phyloP scores from a whole-genome alignment of 192 early-diverging fungal species.

The Coemansia sp. region DNA sequence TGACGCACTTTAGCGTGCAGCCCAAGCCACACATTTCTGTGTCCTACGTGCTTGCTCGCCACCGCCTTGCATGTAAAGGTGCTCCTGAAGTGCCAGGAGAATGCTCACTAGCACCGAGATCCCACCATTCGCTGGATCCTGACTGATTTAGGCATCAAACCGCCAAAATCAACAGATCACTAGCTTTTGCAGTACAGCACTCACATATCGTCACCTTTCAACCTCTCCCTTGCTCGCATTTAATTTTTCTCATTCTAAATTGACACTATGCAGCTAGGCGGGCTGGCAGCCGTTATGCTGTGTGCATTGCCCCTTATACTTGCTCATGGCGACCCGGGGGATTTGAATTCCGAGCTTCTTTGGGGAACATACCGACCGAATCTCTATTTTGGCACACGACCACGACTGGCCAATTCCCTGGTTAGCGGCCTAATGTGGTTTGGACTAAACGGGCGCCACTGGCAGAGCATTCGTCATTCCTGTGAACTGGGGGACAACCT shows the following conservation, averaged over 20 bases:
- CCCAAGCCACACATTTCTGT: no score
- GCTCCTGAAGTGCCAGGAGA: no score
- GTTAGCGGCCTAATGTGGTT: constrained; percentile 95
- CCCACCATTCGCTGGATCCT: no score
- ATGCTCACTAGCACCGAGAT: no score
- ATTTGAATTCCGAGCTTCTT: constrained; percentile 57
- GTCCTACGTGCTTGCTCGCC: no score
- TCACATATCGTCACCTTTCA: no score
- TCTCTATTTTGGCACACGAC: constrained; percentile 88
- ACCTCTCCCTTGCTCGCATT: not conserved
- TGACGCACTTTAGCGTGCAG: no score
- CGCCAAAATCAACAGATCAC: no score
- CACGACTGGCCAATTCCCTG: constrained; percentile 72
- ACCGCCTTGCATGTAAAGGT: no score
- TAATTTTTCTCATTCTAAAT: not conserved
- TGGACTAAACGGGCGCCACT: constrained; percentile 59
- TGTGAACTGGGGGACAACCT: constrained; percentile 87
- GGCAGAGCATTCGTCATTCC: constrained; percentile 75
- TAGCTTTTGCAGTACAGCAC: no score
- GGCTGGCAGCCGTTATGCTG: not conserved
- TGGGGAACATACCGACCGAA: constrained; percentile 94
- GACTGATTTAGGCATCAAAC: no score
- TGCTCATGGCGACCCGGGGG: not conserved
- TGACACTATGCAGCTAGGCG: not conserved
- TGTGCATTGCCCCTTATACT: not conserved